Base-by-base conservation (phyloP, 169 alveolate genomes). In the Pseudocohnilembus persalinus region DNA sequence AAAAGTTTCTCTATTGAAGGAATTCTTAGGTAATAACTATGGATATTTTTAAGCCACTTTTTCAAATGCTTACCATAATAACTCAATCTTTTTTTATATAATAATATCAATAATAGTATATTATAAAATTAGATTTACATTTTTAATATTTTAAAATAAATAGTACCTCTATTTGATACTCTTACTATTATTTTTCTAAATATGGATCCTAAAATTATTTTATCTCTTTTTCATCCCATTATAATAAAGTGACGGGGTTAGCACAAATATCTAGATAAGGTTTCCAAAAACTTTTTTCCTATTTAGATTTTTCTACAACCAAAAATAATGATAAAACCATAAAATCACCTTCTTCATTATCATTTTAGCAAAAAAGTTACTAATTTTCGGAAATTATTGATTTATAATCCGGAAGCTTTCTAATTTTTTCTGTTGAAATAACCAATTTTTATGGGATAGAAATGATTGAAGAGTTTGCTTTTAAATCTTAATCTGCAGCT, bases 241-340 rank as follows among this genome's bases (percentile, higher is more conserved):
- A 85, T 31, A 76, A 31, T 29, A 87, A 31, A 4, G 82, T 86
- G 30, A 84, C 84, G n/a, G 76, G 31, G 29, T 86, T 83, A 31
- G 88, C 91, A 29, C 87, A 34, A 24, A 88, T 82, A n/a, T 88
- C 81, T 16, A 91, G 81, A 63, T 87, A 91, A 30, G 92, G 94
- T 49, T 33, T 68, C 83, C 84, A 91, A 80, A 74, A 81, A 1
- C 88, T 33, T 26, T 88, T 80, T 30, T 88, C 91, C 1, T 87
- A 88, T 75, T 88, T 88, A 29, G 65, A 26, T 32, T 77, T 81
- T 72, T 91, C 94, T n/a, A 77, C 31, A 84, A 87, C 82, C 32
- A 87, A 81, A 77, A 65, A 87, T 0, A 82, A 81, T 30, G 84
- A 35, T 29, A 87, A 65, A 25, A 74, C 64, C 49, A 49, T 79